Conservation (phyloP, 2,329 filamentous ascomycete genomes). For the Didymellaceae sp. region DNA sequence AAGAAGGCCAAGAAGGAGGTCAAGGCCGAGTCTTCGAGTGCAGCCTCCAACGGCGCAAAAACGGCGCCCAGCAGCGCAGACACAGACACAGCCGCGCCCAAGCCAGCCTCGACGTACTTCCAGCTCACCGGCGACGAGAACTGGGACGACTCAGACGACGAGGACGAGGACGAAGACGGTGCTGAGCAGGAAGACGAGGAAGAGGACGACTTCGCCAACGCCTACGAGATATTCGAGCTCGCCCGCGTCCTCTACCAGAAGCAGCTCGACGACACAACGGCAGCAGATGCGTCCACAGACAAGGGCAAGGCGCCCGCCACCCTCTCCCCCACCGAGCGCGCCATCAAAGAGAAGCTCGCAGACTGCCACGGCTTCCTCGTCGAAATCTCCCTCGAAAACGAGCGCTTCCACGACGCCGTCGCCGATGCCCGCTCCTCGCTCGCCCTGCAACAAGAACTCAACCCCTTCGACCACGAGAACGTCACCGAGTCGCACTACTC, state of each 20-base stretch:
- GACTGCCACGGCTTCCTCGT: conserved; percentile 94
- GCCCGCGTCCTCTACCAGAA: conserved; percentile 65
- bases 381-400: conserved; percentile 96
- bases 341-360: conserved; percentile 77
- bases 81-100: conserved; percentile 63
- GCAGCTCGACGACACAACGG: conserved; percentile 57
- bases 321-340: conserved; percentile 40
- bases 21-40: conserved; percentile 44
- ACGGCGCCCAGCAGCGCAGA: conserved; percentile 54
- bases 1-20: conserved; percentile 56
- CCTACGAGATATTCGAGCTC: conserved; percentile 69
- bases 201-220: conserved; percentile 68
- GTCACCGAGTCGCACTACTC: conserved; percentile 97
- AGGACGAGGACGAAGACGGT: conserved; percentile 66
- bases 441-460: conserved; percentile 78
- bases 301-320: conserved; percentile 56
- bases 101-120: conserved; percentile 69
- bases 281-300: conserved; percentile 47
- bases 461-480: conserved; percentile 79
- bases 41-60: conserved; percentile 41
- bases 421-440: conserved; percentile 80
- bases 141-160: conserved; percentile 66
- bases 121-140: conserved; percentile 95
- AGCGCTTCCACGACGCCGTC: conserved; percentile 88
- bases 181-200: conserved; percentile 57